phyloP scores from a whole-genome alignment of 805 yeast species.

The Tetrapisispora nanseiensis region DNA sequence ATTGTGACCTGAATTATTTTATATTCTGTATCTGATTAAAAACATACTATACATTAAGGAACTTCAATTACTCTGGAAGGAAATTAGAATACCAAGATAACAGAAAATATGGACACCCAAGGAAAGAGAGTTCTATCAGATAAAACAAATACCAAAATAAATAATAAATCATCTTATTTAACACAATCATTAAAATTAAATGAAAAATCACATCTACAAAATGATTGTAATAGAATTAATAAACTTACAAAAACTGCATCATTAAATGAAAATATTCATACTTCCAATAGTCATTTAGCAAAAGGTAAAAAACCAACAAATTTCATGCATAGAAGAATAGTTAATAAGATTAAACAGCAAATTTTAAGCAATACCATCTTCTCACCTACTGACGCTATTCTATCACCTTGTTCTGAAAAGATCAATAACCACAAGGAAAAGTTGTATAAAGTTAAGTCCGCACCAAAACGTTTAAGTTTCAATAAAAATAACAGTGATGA shows the following conservation, averaged over 20 bases:
- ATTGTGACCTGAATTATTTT: too few relatives aligned
- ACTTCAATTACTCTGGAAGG: too few relatives aligned
- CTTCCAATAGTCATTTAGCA: background rate
- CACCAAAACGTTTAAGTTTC: conserved; percentile 12
- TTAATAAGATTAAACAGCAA: background rate
- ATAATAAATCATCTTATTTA: background rate
- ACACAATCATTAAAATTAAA: background rate
- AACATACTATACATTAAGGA: too few relatives aligned
- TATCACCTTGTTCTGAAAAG: conserved; percentile 53
- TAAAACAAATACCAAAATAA: background rate
- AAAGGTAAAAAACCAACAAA: background rate
- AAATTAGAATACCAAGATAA: too few relatives aligned
- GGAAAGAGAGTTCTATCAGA: conserved; percentile 1
- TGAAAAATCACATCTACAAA: background rate
- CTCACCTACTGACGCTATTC: conserved; percentile 49
- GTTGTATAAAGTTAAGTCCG: conserved; percentile 11
- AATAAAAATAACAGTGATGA: conserved; percentile 3
- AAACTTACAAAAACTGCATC: background rate
- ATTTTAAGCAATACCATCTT: conserved; percentile 25
- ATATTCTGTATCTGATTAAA: too few relatives aligned
- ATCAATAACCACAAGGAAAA: conserved; percentile 37
- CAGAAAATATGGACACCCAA: background rate
- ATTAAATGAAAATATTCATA: too few relatives aligned
- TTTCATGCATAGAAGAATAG: background rate
- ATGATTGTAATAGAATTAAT: background rate